Evolutionary conservation across 257 asterid genomes (phyloP).

Genomic region (Nicotiana attenuata): DNA sequence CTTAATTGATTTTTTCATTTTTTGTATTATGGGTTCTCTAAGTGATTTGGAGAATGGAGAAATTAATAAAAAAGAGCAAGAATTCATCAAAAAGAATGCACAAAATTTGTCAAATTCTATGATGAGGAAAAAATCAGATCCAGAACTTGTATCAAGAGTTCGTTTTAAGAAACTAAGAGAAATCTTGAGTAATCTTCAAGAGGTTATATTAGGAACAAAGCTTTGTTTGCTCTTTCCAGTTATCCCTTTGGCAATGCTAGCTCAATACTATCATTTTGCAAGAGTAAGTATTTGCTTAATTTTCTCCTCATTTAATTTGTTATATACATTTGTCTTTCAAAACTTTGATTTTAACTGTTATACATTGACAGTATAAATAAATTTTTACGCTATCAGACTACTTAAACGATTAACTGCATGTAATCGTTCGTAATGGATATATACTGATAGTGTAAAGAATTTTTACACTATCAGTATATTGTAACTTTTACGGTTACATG

Average conservation of each 20-base stretch:
- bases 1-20: background rate
- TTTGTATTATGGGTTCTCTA: conserved; percentile 4
- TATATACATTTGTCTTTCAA: no score
- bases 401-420: no score
- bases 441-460: no score
- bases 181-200: conserved; percentile 22
- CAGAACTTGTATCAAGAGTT: conserved; percentile 10
- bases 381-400: no score
- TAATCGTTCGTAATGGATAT: no score
- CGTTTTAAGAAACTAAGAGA: conserved; percentile 9
- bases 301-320: background rate
- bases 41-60: conserved; percentile 25
- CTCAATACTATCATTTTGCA: conserved; percentile 19
- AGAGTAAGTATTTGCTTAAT: conserved; percentile 17
- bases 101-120: conserved; percentile 21
- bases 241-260: conserved; percentile 35
- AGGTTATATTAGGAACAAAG: conserved; percentile 38
- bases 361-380: no score
- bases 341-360: no score
- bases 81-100: conserved; percentile 6
- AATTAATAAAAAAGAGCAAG: background rate
- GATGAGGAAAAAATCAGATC: conserved; percentile 19
- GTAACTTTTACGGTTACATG: no score
- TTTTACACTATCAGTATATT: no score
- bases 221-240: conserved; percentile 40